These are phyloP conservation scores for Sequoiadendron giganteum DNA, from an alignment of 75 land plant species.

Conservation along the genomic window DNA sequence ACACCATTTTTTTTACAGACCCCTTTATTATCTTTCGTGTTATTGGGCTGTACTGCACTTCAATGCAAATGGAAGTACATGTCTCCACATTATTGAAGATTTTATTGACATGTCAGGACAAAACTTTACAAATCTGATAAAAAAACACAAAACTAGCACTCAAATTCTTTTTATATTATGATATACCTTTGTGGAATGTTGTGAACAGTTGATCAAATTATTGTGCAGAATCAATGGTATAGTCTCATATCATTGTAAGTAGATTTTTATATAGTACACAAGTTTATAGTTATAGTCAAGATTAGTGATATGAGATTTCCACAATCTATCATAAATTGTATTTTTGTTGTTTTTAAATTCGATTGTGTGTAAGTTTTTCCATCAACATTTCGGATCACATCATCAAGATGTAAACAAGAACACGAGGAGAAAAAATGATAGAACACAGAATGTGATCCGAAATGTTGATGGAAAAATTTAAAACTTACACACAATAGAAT, in stretches of 20 bases:
- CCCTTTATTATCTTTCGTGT: background rate
- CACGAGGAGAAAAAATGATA: too few relatives aligned
- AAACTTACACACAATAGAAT: too few relatives aligned
- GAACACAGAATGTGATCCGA: too few relatives aligned
- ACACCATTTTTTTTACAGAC: background rate
- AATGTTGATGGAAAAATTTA: too few relatives aligned
- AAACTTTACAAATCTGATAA: background rate
- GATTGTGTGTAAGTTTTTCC: too few relatives aligned
- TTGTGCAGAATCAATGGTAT: background rate
- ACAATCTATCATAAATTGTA: too few relatives aligned
- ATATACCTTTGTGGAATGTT: background rate
- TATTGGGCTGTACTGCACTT: background rate
- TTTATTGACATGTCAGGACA: background rate
- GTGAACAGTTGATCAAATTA: background rate
- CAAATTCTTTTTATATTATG: background rate
- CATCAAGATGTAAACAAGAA: too few relatives aligned
- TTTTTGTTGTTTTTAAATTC: too few relatives aligned
- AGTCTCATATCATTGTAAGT: background rate
- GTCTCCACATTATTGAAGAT: background rate
- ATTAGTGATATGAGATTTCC: too few relatives aligned
- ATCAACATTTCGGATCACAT: too few relatives aligned
- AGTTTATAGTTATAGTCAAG: too few relatives aligned
- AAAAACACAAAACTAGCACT: background rate
- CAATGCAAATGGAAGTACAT: background rate
- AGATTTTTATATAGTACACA: background rate